Percentiles rank a stretch among this genome's conserved stretches.
Conservation (phyloP, 129 eudicot genomes). For the Mikania micrantha region DNA sequence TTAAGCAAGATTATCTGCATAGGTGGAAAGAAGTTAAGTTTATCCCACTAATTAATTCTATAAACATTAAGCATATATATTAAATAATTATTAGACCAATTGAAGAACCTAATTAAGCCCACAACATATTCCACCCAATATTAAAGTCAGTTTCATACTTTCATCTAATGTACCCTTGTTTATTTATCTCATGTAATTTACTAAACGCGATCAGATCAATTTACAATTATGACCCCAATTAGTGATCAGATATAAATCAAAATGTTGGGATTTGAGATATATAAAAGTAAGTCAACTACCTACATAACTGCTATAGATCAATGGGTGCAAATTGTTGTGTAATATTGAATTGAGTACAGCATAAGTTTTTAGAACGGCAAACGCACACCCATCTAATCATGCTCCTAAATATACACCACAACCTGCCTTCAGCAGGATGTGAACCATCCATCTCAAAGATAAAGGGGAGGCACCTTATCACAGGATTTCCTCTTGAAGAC, state of each 20-base stretch:
- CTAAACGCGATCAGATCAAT: not conserved
- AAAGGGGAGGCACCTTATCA: no score
- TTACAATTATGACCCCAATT: not conserved
- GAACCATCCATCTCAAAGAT: no score
- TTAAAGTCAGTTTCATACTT: not conserved
- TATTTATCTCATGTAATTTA: no score
- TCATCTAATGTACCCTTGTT: not conserved
- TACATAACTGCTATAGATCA: not conserved
- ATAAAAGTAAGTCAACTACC: not conserved
- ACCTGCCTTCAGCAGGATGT: no score
- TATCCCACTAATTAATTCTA: not conserved
- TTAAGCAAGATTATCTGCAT: not conserved
- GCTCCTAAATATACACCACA: no score
- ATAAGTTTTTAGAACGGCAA: no score
- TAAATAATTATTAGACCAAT: not conserved
- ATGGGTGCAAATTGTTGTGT: not conserved
- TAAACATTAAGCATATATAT: not conserved
- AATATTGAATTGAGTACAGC: slow-evolving; percentile 8
- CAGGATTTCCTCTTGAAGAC: no score
- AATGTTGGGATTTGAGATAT: not conserved
- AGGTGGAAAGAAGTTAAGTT: not conserved
- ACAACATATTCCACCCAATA: not conserved
- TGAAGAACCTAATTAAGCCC: slow-evolving; percentile 1
- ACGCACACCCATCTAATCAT: no score
- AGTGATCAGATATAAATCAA: not conserved